phyloP scores from a whole-genome alignment of 2,329 filamentous ascomycete genomes.

The Pseudogymnoascus sp. region DNA sequence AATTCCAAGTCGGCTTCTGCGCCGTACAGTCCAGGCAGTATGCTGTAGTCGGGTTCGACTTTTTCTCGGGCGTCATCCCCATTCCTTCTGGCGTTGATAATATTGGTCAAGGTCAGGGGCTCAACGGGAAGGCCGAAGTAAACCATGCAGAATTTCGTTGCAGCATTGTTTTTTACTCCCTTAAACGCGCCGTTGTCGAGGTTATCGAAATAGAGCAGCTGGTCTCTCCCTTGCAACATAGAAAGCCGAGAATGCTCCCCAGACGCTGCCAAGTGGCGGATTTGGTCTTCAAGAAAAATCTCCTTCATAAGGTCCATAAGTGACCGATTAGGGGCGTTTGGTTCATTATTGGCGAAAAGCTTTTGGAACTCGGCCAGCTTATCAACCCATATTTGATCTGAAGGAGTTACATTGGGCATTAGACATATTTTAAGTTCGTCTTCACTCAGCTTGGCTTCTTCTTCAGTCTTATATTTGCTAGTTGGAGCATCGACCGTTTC shows the following conservation, averaged over 20 bases:
- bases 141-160: slow-evolving; percentile 27
- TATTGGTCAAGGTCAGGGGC: slow-evolving; percentile 22
- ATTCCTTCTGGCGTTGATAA: slow-evolving; percentile 14
- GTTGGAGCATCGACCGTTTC: not conserved
- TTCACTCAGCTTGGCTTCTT: not conserved
- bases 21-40: slow-evolving; percentile 19
- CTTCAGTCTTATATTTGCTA: not conserved
- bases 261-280: slow-evolving; percentile 13
- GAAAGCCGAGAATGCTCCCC: slow-evolving; percentile 14
- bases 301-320: slow-evolving; percentile 11
- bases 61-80: slow-evolving; percentile 16
- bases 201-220: slow-evolving; percentile 17
- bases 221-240: slow-evolving; percentile 11
- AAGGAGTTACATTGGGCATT: slow-evolving; percentile 16
- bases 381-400: slow-evolving; percentile 14
- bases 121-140: slow-evolving; percentile 27
- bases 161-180: slow-evolving; percentile 20
- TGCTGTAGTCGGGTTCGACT: slow-evolving; percentile 10
- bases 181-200: slow-evolving; percentile 17
- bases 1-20: slow-evolving; percentile 25
- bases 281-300: not conserved
- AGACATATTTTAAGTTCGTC: not conserved
- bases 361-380: slow-evolving; percentile 8
- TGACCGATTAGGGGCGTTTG: not conserved
- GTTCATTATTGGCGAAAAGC: slow-evolving; percentile 6